These are phyloP conservation scores for Gastrolobium bilobum DNA, from an alignment of 306 rosid genomes.

Conservation along the genomic window DNA sequence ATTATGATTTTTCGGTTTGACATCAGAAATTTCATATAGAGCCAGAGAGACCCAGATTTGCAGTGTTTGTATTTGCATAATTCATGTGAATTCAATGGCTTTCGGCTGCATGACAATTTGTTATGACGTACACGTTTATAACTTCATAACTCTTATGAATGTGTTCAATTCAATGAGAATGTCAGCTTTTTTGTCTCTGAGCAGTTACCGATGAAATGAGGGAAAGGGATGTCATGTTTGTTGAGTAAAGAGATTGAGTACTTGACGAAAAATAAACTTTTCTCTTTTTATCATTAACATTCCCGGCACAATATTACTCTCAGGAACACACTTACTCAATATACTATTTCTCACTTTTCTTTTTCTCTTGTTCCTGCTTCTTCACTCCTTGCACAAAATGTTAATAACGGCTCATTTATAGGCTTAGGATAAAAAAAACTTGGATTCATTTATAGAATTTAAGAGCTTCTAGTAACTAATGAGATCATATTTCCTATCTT, in stretches of 20 bases:
- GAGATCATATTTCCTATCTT: too few species aligned
- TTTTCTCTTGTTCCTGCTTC: too few species aligned
- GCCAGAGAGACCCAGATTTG: not conserved
- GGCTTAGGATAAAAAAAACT: too few species aligned
- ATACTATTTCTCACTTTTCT: too few species aligned
- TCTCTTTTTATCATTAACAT: too few species aligned
- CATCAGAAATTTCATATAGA: not conserved
- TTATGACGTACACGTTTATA: not conserved
- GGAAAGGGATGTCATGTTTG: not conserved
- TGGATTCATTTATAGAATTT: too few species aligned
- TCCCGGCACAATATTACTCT: too few species aligned
- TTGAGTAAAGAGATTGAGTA: not conserved
- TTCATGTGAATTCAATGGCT: slow-evolving; percentile 14
- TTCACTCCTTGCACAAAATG: too few species aligned
- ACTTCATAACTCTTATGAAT: slow-evolving; percentile 3
- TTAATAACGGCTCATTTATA: too few species aligned
- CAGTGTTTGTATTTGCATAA: not conserved
- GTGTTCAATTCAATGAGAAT: not conserved
- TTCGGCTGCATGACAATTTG: not conserved
- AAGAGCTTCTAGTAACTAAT: too few species aligned
- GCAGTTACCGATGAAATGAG: not conserved
- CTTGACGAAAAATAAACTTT: too few species aligned
- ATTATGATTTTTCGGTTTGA: not conserved
- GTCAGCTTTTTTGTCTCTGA: not conserved
- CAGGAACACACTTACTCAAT: too few species aligned